Conservation (phyloP, 2,329 filamentous ascomycete species). For the Fusarium aywerte region DNA sequence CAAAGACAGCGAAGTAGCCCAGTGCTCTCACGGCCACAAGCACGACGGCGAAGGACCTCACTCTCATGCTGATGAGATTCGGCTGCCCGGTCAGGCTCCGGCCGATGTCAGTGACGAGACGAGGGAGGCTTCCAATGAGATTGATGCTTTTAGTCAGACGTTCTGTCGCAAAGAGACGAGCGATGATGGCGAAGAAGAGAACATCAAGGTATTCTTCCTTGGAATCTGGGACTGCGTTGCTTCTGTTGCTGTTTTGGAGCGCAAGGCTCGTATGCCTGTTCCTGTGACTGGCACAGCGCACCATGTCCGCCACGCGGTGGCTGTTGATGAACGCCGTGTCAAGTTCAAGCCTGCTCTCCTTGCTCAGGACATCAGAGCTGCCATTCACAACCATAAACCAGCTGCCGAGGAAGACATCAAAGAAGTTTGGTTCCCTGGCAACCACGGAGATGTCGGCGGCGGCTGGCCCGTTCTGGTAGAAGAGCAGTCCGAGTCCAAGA, state of each 20-base stretch:
- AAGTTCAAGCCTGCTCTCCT: slow-evolving; percentile 66
- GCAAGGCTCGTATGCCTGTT: slow-evolving; percentile 52
- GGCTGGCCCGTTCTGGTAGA: slow-evolving; percentile 56
- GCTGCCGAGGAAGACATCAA: slow-evolving; percentile 52
- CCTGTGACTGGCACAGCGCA: slow-evolving; percentile 55
- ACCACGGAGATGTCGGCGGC: slow-evolving; percentile 65
- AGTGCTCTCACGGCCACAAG: slow-evolving; percentile 4
- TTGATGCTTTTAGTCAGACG: slow-evolving; percentile 59
- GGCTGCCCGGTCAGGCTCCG: slow-evolving; percentile 36
- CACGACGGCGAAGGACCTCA: slow-evolving; percentile 1
- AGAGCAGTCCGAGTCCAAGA: slow-evolving; percentile 32
- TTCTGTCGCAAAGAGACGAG: slow-evolving; percentile 56
- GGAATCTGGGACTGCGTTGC: slow-evolving; percentile 67
- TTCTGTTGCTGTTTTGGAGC: slow-evolving; percentile 58
- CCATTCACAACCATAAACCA: slow-evolving; percentile 33
- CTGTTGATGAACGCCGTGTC: slow-evolving; percentile 63
- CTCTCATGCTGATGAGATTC: neutral
- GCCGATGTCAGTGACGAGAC: slow-evolving; percentile 42
- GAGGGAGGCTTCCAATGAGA: slow-evolving; percentile 49
- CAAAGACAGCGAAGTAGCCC: slow-evolving; percentile 46
- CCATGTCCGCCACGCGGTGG: slow-evolving; percentile 63
- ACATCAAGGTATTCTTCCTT: slow-evolving; percentile 64
- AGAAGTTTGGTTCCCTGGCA: slow-evolving; percentile 67
- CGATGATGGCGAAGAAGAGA: slow-evolving; percentile 37
- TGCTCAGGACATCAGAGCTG: slow-evolving; percentile 52